A percentile compares a stretch with the other conserved stretches of the same genome.
These are phyloP conservation scores for Pseudogymnoascus sp. DNA, from an alignment of 2,329 filamentous ascomycete genomes.

Conservation along the genomic window DNA sequence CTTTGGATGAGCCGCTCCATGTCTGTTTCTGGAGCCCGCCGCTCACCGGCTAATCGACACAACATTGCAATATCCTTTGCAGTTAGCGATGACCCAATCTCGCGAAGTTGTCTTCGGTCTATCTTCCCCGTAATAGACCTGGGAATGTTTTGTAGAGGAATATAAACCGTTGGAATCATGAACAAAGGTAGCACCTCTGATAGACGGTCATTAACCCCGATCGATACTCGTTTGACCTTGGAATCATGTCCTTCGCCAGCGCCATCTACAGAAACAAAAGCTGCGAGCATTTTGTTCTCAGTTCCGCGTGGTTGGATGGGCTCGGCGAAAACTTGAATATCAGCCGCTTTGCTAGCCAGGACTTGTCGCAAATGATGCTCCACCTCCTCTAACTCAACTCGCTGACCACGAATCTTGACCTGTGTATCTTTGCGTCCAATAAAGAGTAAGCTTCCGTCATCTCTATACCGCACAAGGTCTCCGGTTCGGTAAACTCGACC, in stretches of 20 bases:
- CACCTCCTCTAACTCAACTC: slow-evolving; percentile 59
- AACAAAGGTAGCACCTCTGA: slow-evolving; percentile 19
- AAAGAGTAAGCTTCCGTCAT: slow-evolving; percentile 54
- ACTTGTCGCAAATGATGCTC: slow-evolving; percentile 5
- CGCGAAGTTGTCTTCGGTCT: slow-evolving; percentile 26
- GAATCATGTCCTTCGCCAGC: background rate
- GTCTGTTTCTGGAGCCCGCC: background rate
- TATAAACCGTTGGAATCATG: slow-evolving; percentile 32
- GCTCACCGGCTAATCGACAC: background rate
- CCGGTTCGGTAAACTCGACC: slow-evolving; percentile 27
- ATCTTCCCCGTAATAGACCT: slow-evolving; percentile 27
- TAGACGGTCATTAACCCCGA: background rate
- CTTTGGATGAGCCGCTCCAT: slow-evolving; percentile 20
- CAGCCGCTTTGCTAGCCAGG: background rate
- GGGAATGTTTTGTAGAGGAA: slow-evolving; percentile 26
- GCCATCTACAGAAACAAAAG: background rate
- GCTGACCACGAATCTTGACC: slow-evolving; percentile 58
- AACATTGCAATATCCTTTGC: background rate
- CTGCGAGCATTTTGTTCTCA: background rate
- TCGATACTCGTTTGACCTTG: background rate
- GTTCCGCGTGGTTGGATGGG: background rate
- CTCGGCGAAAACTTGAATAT: background rate
- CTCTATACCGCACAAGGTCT: slow-evolving; percentile 39
- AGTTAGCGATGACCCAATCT: slow-evolving; percentile 2
- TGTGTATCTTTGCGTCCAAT: slow-evolving; percentile 58